phyloP scores from a whole-genome alignment of 129 eudicot species.

The Erigeron canadensis region DNA sequence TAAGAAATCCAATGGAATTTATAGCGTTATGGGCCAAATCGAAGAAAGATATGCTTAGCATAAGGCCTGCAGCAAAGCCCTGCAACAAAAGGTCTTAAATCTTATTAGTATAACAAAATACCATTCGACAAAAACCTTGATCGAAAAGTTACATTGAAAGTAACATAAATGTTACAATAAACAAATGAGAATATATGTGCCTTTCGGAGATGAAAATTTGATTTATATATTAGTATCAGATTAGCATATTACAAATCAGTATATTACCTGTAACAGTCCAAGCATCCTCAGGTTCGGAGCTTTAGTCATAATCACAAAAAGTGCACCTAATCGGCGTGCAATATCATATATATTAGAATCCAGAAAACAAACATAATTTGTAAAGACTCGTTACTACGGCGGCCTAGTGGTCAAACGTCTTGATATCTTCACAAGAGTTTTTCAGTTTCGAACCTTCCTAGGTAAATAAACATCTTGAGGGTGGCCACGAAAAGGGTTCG shows the following conservation, averaged over 20 bases:
- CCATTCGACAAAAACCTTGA: neutral
- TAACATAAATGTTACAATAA: too few relatives aligned
- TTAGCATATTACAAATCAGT: too few relatives aligned
- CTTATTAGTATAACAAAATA: neutral
- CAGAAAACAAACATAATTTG: too few relatives aligned
- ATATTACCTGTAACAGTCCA: constrained; percentile 37
- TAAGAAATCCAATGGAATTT: constrained; percentile 90
- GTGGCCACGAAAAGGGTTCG: too few relatives aligned
- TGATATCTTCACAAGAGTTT: too few relatives aligned
- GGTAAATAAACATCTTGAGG: too few relatives aligned
- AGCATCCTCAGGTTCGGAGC: constrained; percentile 96
- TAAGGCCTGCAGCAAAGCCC: constrained; percentile 99
- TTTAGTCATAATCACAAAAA: constrained; percentile 65
- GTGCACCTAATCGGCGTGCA: constrained; percentile 67
- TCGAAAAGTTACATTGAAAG: neutral
- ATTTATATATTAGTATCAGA: too few relatives aligned
- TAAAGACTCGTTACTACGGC: too few relatives aligned
- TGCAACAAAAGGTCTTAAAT: constrained; percentile 27
- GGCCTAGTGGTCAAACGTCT: too few relatives aligned
- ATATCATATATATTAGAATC: too few relatives aligned
- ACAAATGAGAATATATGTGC: constrained; percentile 4
- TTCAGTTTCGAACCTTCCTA: too few relatives aligned
- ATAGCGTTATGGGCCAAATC: constrained; percentile 98
- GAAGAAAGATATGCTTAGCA: constrained; percentile 97
- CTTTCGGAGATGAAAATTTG: neutral